Percentiles rank a stretch among this genome's conserved stretches.
These are phyloP conservation scores for Cyamopsis tetragonoloba DNA, from an alignment of 306 rosid species.

Conservation along the genomic window DNA sequence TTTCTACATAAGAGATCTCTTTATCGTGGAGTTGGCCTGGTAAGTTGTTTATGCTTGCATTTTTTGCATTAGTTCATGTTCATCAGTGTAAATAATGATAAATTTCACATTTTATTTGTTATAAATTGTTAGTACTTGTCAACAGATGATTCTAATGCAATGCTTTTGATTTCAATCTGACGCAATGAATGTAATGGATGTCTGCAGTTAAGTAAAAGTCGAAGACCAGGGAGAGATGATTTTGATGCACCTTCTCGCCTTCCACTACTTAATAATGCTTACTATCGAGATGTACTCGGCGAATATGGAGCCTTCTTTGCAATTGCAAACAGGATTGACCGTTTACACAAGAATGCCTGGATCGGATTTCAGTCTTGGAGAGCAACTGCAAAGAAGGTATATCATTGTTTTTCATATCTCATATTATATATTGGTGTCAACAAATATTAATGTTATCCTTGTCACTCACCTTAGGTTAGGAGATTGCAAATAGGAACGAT, in stretches of 20 bases:
- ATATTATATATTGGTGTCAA: background rate
- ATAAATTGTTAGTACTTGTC: background rate
- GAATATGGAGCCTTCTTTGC: constrained; percentile 92
- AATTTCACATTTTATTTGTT: background rate
- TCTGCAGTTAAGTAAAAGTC: constrained; percentile 78
- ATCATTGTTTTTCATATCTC: background rate
- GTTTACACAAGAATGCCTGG: constrained; percentile 95
- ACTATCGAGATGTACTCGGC: constrained; percentile 80
- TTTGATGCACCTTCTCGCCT: constrained; percentile 90
- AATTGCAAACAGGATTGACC: constrained; percentile 80
- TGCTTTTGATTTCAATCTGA: constrained; percentile 11
- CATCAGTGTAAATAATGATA: background rate
- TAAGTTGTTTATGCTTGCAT: constrained; percentile 31
- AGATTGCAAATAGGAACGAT: background rate
- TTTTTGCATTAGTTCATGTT: background rate
- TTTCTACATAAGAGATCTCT: constrained; percentile 77
- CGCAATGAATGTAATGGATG: constrained; percentile 17
- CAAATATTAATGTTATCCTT: background rate
- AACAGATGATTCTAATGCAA: background rate
- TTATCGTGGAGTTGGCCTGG: constrained; percentile 92
- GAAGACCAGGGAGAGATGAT: constrained; percentile 77
- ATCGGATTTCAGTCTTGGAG: constrained; percentile 99
- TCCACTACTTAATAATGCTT: constrained; percentile 66
- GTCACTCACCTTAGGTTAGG: background rate
- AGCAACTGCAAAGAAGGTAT: constrained; percentile 89